Base-by-base conservation (phyloP, 169 alveolate species). In the Cryptosporidium baileyi region DNA sequence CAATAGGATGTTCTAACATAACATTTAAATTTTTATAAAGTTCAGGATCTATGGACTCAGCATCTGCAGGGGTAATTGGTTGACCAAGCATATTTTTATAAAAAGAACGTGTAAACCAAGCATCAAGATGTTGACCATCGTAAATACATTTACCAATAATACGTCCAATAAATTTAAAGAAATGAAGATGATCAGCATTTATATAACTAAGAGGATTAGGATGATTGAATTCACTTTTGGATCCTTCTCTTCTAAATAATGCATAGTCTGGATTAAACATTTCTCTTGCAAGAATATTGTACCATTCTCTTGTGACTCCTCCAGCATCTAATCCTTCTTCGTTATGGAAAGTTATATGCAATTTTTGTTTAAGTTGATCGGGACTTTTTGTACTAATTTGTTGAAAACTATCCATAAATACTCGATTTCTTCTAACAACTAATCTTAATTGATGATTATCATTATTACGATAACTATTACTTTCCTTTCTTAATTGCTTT, bases 311-410 rank as follows among this genome's bases (percentile, higher is more conserved):
- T 36, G 99, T 97, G 5, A 98, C 94, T 11, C 99, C 99, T 4
- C 99, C 99, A 15, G 99, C 99, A 90, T 98, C 99, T 62, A 98
- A 92, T 28, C 99, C 99, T 82, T 97, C 99, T 89, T 98, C 99
- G 41, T 98, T 98, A 57, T 94, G 94, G 88, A 97, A 98, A 30
- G 93, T 89, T 26, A 98, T 98, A 45, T 92, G 89, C 47, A 97
- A 88, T 89, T 95, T 96, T 36, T 98, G 98, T 81, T 97, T 93
- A 95, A 96, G 93, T 91, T 96, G 98, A 38, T 96, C 97, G 0
- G 99, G 96, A 9, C 95, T 80, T 52, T 93, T 90, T 63, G 88
- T 80, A 15, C 96, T 89, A 51, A 98, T 88, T 63, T 96, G 96
- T 47, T 94, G 97, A 89, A 92, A 98, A 19, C 99, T 93, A 88